Conservation (phyloP, 1,284 basidiomycete species). For the Ganoderma leucocontextum region DNA sequence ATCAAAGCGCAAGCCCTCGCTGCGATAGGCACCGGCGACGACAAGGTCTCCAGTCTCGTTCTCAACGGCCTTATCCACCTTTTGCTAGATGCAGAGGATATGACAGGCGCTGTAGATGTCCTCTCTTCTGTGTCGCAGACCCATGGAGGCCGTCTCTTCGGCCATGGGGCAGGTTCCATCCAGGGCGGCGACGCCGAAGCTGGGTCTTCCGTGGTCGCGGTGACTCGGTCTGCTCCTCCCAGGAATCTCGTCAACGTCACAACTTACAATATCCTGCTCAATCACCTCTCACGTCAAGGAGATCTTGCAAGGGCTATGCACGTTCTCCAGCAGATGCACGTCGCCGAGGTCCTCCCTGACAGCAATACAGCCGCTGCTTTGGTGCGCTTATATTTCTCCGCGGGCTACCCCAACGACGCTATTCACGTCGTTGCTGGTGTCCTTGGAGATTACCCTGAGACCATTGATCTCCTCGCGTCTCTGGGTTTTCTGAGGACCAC, state of each 20-base stretch:
- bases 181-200: slow-evolving; percentile 38
- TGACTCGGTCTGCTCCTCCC: slow-evolving; percentile 43
- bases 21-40: slow-evolving; percentile 50
- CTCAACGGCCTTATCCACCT: slow-evolving; percentile 73
- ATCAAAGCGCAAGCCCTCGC: slow-evolving; percentile 62
- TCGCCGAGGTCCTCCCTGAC: slow-evolving; percentile 54
- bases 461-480: slow-evolving; percentile 37
- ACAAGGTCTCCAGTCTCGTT: slow-evolving; percentile 53
- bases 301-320: slow-evolving; percentile 55
- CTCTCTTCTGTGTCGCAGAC: slow-evolving; percentile 56
- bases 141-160: slow-evolving; percentile 31
- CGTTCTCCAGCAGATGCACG: slow-evolving; percentile 58
- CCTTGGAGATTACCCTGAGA: slow-evolving; percentile 44
- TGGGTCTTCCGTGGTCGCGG: background rate
- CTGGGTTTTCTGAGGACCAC: slow-evolving; percentile 25
- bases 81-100: slow-evolving; percentile 63
- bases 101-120: slow-evolving; percentile 52
- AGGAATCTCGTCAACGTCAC: slow-evolving; percentile 48
- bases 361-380: slow-evolving; percentile 58
- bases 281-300: slow-evolving; percentile 56
- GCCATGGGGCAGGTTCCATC: slow-evolving; percentile 45
- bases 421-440: slow-evolving; percentile 56
- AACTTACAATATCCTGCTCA: slow-evolving; percentile 73
- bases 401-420: slow-evolving; percentile 56
- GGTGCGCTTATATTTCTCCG: slow-evolving; percentile 60